Evolutionary conservation across 2,329 filamentous ascomycete species (phyloP).

Genomic region (Aspergillus tanneri): DNA sequence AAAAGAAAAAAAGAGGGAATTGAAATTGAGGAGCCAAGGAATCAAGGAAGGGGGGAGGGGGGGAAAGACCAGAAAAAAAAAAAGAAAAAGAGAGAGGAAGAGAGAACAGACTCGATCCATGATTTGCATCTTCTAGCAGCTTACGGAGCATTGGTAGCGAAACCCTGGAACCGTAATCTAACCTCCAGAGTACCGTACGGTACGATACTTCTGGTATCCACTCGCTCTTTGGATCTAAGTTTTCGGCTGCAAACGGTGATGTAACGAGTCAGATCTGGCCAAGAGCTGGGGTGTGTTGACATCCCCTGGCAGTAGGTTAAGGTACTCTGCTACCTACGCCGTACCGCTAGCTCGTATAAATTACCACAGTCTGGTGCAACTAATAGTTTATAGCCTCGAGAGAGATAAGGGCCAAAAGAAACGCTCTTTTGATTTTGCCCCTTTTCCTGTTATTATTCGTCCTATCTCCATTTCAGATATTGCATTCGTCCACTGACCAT

Average conservation of each 20-base stretch:
- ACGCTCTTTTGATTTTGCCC: no score
- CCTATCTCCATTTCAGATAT: no score
- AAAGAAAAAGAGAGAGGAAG: not conserved
- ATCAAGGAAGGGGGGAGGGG: not conserved
- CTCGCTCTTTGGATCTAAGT: no score
- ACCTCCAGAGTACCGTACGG: constrained; percentile 9
- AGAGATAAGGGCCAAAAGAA: no score
- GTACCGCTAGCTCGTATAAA: no score
- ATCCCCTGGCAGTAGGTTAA: no score
- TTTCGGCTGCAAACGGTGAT: constrained; percentile 20
- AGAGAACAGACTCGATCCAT: constrained; percentile 13
- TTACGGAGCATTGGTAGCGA: constrained; percentile 15
- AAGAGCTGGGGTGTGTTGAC: not conserved
- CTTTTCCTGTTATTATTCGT: no score
- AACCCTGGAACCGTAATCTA: constrained; percentile 9
- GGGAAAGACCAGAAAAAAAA: not conserved
- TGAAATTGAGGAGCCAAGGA: constrained; percentile 3
- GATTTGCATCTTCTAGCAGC: constrained; percentile 13
- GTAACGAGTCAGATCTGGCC: constrained; percentile 12
- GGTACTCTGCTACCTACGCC: no score
- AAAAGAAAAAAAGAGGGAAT: constrained; percentile 4
- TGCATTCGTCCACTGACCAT: no score
- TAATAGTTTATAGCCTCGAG: no score
- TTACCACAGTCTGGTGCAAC: no score
- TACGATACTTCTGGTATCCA: no score